phyloP scores from a whole-genome alignment of 2,329 filamentous ascomycete genomes.

The Lachnellula suecica region DNA sequence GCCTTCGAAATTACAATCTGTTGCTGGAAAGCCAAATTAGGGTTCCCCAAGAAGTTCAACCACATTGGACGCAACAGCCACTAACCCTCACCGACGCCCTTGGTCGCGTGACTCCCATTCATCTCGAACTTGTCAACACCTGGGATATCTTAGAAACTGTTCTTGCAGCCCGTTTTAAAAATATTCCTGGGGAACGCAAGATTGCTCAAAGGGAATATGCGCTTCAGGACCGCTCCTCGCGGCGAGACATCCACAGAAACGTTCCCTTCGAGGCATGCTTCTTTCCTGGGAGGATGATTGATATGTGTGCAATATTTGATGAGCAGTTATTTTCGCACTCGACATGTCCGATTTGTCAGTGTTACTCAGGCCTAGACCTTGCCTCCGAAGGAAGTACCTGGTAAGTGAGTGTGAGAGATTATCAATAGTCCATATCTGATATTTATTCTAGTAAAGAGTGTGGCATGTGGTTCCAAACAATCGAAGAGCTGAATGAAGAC shows the following conservation, averaged over 20 bases:
- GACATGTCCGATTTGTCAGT: too few species aligned
- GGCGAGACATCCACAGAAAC: neutral
- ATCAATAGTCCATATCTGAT: too few species aligned
- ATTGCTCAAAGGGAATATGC: neutral
- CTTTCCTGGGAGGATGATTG: neutral
- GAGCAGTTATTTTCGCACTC: too few species aligned
- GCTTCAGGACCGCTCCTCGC: neutral
- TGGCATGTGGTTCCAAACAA: too few species aligned
- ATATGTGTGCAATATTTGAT: neutral
- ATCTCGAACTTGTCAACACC: neutral
- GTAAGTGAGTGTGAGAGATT: too few species aligned
- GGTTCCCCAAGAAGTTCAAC: too few species aligned
- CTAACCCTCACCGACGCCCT: neutral
- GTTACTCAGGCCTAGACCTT: too few species aligned
- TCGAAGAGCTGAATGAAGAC: too few species aligned
- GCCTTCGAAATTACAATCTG: too few species aligned
- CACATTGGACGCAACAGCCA: slow-evolving; percentile 4
- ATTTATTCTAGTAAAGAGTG: too few species aligned
- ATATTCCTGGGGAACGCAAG: neutral
- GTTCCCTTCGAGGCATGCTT: neutral
- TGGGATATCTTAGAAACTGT: neutral
- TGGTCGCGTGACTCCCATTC: neutral
- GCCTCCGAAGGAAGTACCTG: too few species aligned
- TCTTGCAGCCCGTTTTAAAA: neutral
- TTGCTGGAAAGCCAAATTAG: too few species aligned